Percentiles rank a stretch among this genome's conserved stretches.
These are phyloP conservation scores for Rubia balearica DNA, from an alignment of 305 asterid species.

Conservation along the genomic window DNA sequence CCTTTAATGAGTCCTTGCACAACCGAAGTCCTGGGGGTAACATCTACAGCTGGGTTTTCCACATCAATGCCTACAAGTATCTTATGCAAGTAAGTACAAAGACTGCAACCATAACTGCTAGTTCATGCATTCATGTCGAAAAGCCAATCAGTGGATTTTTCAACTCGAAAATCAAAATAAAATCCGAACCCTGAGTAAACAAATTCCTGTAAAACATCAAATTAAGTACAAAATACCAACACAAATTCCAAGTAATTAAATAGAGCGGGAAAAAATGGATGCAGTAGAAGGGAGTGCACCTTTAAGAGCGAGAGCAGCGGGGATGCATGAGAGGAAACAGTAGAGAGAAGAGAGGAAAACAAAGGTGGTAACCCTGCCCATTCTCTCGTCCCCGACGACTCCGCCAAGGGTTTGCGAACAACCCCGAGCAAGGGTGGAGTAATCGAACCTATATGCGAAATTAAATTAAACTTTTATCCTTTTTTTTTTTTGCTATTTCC, in stretches of 20 bases:
- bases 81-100: not conserved
- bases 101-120: not conserved
- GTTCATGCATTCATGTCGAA: not conserved
- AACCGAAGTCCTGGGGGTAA: constrained; percentile 37
- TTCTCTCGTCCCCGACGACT: constrained; percentile 4
- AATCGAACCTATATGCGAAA: not conserved
- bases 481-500: not conserved
- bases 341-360: not conserved
- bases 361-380: not conserved
- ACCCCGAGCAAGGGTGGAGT: not conserved
- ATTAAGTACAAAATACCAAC: not conserved
- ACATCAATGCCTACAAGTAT: constrained; percentile 42
- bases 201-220: not conserved
- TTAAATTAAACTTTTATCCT: not conserved
- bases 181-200: not conserved
- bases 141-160: not conserved
- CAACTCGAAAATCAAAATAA: not conserved
- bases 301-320: not conserved
- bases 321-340: not conserved
- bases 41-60: constrained; percentile 46
- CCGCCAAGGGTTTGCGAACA: not conserved
- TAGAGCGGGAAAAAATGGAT: not conserved
- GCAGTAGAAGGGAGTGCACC: not conserved
- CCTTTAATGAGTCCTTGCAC: constrained; percentile 36
- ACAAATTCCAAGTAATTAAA: not conserved